Percentiles rank a stretch among this genome's conserved stretches.
These are phyloP conservation scores for Talaromyces sp. DNA, from an alignment of 2,329 filamentous ascomycete genomes.

Conservation along the genomic window DNA sequence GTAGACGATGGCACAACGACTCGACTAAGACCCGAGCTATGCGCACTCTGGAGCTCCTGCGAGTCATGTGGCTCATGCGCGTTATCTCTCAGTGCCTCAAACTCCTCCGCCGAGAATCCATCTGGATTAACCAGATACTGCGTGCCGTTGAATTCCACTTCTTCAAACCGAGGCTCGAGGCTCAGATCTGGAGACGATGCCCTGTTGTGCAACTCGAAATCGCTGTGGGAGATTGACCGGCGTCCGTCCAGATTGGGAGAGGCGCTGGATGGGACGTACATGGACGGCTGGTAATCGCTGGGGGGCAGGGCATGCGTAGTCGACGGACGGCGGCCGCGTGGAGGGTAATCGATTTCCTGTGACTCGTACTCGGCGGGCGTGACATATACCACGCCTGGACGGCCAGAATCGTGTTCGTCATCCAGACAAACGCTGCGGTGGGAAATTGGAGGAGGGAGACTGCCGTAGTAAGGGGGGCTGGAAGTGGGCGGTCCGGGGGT, in stretches of 20 bases:
- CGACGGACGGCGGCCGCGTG: constrained; percentile 10
- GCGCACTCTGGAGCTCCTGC: constrained; percentile 5
- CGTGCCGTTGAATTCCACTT: constrained; percentile 10
- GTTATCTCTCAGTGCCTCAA: constrained; percentile 7
- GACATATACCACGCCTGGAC: constrained; percentile 10
- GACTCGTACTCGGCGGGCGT: constrained; percentile 6
- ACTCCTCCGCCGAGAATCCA: constrained; percentile 9
- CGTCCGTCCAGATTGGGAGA: constrained; percentile 9
- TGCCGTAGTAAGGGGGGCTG: constrained; percentile 6
- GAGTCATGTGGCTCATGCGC: constrained; percentile 5
- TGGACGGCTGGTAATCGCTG: constrained; percentile 11
- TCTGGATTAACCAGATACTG: constrained; percentile 11
- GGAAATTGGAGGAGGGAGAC: background rate
- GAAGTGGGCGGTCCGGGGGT: background rate
- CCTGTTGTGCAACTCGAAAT: constrained; percentile 9
- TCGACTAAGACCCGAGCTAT: constrained; percentile 12
- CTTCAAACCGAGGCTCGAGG: constrained; percentile 9
- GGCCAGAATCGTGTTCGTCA: background rate
- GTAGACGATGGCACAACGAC: constrained; percentile 9
- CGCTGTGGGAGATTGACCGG: constrained; percentile 12
- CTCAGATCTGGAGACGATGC: constrained; percentile 3
- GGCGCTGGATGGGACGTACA: constrained; percentile 6
- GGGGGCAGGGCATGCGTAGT: constrained; percentile 5
- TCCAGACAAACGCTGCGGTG: constrained; percentile 7
- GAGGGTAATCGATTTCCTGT: constrained; percentile 11